phyloP scores from a whole-genome alignment of 2,329 filamentous ascomycete genomes.

The Hypoxylon sp. region DNA sequence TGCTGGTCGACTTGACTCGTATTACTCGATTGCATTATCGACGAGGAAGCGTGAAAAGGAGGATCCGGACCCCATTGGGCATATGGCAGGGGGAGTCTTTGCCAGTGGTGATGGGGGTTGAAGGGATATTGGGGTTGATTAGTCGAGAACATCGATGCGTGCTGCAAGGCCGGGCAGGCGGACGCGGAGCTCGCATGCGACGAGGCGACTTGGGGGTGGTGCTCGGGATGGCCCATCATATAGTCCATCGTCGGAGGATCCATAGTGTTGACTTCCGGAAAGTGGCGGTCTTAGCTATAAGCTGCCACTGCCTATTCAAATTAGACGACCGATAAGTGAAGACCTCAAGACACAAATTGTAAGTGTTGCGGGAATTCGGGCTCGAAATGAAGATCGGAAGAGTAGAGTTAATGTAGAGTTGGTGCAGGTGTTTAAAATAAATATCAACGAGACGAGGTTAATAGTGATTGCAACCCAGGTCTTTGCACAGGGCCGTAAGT shows the following conservation, averaged over 20 bases:
- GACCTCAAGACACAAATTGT: too few relatives aligned
- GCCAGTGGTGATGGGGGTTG: constrained; percentile 39
- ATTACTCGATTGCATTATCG: constrained; percentile 11
- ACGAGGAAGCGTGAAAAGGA: constrained; percentile 15
- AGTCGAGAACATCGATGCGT: too few relatives aligned
- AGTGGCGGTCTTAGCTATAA: constrained; percentile 30
- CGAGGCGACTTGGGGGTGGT: constrained; percentile 20
- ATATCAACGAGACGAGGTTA: too few relatives aligned
- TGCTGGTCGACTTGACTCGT: constrained; percentile 24
- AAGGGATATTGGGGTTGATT: constrained; percentile 36
- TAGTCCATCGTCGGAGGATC: constrained; percentile 45
- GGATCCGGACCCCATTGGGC: constrained; percentile 18
- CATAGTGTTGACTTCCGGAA: constrained; percentile 33
- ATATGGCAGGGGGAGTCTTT: constrained; percentile 14
- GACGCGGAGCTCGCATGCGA: constrained; percentile 37
- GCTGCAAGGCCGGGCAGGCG: constrained; percentile 44
- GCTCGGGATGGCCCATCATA: constrained; percentile 41
- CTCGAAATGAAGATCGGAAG: too few relatives aligned
- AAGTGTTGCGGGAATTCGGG: too few relatives aligned
- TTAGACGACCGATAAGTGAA: too few relatives aligned
- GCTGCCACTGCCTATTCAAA: constrained; percentile 32
- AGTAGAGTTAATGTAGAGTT: too few relatives aligned
- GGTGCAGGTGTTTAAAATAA: too few relatives aligned
- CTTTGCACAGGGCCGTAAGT: too few relatives aligned
- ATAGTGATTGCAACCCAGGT: too few relatives aligned